phyloP scores from a whole-genome alignment of 768 basidiomycete species.

The Ramaria sp. region DNA sequence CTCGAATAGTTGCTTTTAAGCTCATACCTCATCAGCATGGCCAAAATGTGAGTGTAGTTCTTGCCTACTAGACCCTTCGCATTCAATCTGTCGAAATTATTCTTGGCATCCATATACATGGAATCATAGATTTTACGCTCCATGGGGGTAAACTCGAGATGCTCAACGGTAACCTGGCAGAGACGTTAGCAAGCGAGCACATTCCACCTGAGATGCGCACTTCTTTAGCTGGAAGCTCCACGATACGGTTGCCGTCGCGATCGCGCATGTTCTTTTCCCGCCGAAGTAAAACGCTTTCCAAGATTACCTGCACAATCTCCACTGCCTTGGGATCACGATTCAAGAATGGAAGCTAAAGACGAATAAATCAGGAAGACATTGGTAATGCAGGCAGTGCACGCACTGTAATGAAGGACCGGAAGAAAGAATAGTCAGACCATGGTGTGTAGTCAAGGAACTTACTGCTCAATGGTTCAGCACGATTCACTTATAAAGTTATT shows the following conservation, averaged over 20 bases:
- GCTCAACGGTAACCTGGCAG: conserved; percentile 51
- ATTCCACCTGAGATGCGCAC: conserved; percentile 24
- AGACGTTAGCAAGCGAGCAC: not conserved
- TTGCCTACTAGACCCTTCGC: conserved; percentile 69
- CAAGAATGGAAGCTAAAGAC: conserved; percentile 58
- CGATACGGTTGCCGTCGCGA: conserved; percentile 74
- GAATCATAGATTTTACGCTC: conserved; percentile 88
- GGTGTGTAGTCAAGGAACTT: conserved; percentile 72
- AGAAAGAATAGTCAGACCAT: conserved; percentile 80
- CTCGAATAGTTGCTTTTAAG: not conserved
- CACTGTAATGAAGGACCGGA: conserved; percentile 46
- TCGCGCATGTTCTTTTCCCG: conserved; percentile 93
- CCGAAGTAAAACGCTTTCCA: conserved; percentile 78
- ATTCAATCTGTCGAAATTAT: conserved; percentile 68
- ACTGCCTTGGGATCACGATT: conserved; percentile 87
- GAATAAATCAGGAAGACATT: not conserved
- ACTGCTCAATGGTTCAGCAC: conserved; percentile 24
- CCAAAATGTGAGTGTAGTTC: conserved; percentile 82
- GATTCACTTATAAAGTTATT: not conserved
- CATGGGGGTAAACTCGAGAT: conserved; percentile 66
- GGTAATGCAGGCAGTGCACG: not conserved
- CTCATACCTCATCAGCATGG: conserved; percentile 82
- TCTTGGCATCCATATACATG: conserved; percentile 70
- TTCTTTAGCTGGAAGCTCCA: conserved; percentile 81
- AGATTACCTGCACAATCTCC: conserved; percentile 89